These are phyloP conservation scores for Candida quercuum DNA, from an alignment of 805 yeast genomes.

Conservation along the genomic window DNA sequence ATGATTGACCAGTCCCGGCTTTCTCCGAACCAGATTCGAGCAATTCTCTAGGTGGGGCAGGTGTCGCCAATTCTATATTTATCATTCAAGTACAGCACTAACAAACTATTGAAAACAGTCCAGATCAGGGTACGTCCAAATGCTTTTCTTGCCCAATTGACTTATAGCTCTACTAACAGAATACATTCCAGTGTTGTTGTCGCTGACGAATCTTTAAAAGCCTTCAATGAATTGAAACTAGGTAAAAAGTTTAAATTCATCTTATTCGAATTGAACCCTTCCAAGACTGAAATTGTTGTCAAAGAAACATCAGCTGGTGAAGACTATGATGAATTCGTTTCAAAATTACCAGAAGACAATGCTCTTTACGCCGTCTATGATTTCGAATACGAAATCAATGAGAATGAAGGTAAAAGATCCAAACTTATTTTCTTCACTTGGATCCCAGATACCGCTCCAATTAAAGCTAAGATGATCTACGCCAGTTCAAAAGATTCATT, in stretches of 20 bases:
- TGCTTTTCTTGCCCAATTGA: neutral
- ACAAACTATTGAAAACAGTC: constrained; percentile 12
- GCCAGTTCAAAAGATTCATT: constrained; percentile 98
- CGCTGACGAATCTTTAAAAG: constrained; percentile 85
- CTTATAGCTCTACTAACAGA: constrained; percentile 2
- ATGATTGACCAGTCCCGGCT: too few species aligned
- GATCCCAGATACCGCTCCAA: constrained; percentile 97
- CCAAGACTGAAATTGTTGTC: constrained; percentile 87
- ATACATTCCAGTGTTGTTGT: constrained; percentile 60
- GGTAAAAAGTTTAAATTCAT: constrained; percentile 86
- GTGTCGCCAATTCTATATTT: too few species aligned
- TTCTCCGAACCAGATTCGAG: too few species aligned
- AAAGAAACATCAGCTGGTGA: constrained; percentile 70
- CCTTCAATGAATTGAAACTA: constrained; percentile 93
- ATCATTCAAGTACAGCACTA: neutral
- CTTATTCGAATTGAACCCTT: constrained; percentile 74
- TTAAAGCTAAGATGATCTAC: constrained; percentile 95
- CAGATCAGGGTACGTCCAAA: constrained; percentile 17
- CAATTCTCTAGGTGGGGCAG: too few species aligned
- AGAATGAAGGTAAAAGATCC: constrained; percentile 91
- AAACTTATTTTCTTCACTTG: constrained; percentile 72
- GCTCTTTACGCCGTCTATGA: constrained; percentile 96
- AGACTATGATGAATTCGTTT: constrained; percentile 83
- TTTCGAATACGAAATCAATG: constrained; percentile 87
- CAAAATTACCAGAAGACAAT: constrained; percentile 89